phyloP scores from a whole-genome alignment of 495 filamentous ascomycete genomes.

The Podospora sp. region DNA sequence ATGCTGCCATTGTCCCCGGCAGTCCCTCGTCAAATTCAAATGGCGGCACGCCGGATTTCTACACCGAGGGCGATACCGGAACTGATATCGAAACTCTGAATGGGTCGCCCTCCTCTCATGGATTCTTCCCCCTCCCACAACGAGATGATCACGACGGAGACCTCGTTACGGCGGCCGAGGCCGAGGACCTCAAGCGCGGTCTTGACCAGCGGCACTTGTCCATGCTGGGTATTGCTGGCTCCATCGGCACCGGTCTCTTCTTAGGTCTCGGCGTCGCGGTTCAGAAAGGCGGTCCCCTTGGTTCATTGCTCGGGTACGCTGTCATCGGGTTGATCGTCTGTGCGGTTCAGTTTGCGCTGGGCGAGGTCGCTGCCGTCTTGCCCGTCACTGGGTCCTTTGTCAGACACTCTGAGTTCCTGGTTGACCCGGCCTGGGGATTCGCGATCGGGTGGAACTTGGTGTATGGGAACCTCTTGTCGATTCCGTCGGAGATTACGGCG shows the following conservation, averaged over 20 bases:
- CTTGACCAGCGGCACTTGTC: slow-evolving; percentile 52
- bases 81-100: background rate
- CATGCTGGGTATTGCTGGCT: slow-evolving; percentile 50
- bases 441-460: slow-evolving; percentile 68
- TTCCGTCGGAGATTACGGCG: slow-evolving; percentile 66
- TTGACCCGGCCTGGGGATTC: slow-evolving; percentile 79
- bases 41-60: background rate
- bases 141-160: slow-evolving; percentile 25
- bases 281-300: slow-evolving; percentile 51
- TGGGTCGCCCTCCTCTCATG: background rate
- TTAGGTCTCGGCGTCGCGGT: slow-evolving; percentile 53
- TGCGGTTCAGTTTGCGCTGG: slow-evolving; percentile 56
- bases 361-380: slow-evolving; percentile 66
- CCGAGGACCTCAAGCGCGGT: slow-evolving; percentile 43
- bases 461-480: slow-evolving; percentile 51
- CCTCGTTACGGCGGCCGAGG: slow-evolving; percentile 38
- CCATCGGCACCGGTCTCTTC: slow-evolving; percentile 60
- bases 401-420: slow-evolving; percentile 70
- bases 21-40: background rate
- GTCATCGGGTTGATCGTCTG: slow-evolving; percentile 54
- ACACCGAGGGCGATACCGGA: background rate
- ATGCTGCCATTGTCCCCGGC: background rate
- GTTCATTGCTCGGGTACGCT: slow-evolving; percentile 56
- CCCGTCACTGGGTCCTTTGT: slow-evolving; percentile 60
- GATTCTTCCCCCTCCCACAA: background rate